These are phyloP conservation scores for Colletotrichum simmondsii DNA, from an alignment of 2,329 filamentous ascomycete species.

Conservation along the genomic window DNA sequence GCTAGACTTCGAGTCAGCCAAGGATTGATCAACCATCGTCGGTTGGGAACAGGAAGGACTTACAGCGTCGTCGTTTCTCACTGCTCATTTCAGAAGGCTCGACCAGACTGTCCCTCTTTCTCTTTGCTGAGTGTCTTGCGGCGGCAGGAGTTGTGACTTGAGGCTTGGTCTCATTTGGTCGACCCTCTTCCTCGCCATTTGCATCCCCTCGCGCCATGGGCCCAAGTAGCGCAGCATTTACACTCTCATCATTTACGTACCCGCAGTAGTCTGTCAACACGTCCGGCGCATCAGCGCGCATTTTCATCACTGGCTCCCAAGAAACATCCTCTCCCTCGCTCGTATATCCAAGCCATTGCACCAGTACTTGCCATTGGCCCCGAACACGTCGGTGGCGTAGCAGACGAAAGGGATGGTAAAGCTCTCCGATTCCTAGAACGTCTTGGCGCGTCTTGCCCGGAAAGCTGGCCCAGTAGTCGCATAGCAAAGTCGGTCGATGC, in stretches of 20 bases:
- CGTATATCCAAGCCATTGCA: constrained; percentile 29
- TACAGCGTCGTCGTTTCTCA: constrained; percentile 28
- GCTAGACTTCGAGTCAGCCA: background rate
- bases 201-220: background rate
- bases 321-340: constrained; percentile 22
- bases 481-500: constrained; percentile 13
- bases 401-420: constrained; percentile 27
- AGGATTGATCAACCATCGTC: background rate
- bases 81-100: background rate
- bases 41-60: background rate
- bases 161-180: background rate
- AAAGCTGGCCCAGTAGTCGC: constrained; percentile 25
- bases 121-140: constrained; percentile 2
- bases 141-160: background rate
- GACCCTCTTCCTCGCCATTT: background rate
- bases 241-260: constrained; percentile 13
- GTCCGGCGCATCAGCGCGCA: constrained; percentile 21
- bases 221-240: constrained; percentile 18
- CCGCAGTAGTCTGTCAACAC: constrained; percentile 20
- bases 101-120: constrained; percentile 23
- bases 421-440: constrained; percentile 23
- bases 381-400: constrained; percentile 26
- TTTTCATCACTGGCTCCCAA: constrained; percentile 25
- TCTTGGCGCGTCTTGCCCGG: constrained; percentile 25
- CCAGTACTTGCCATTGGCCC: constrained; percentile 29